phyloP scores from a whole-genome alignment of 1,284 basidiomycete species.

The Rhodotorula mucilaginosa region DNA sequence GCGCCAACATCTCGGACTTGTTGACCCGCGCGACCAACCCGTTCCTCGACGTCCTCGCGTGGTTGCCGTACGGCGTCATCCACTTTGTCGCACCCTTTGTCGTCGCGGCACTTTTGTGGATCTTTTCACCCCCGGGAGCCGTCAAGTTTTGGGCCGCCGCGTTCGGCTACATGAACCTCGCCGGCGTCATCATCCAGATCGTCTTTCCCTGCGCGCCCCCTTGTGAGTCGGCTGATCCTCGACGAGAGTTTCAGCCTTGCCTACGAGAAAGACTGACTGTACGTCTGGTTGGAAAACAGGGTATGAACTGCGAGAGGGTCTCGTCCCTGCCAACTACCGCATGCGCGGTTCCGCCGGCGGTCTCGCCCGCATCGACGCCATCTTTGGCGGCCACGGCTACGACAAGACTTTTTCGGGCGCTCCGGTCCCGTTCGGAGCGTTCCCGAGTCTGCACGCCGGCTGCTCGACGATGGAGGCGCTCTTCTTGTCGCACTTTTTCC shows the following conservation, averaged over 20 bases:
- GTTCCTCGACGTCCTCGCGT: conserved; percentile 84
- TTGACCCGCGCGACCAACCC: conserved; percentile 91
- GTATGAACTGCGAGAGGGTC: conserved; percentile 97
- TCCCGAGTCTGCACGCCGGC: conserved; percentile 88
- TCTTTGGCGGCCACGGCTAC: conserved; percentile 79
- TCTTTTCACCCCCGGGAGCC: conserved; percentile 68
- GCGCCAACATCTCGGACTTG: conserved; percentile 94
- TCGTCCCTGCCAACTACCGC: conserved; percentile 87
- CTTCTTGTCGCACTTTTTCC: conserved; percentile 94
- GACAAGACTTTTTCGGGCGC: conserved; percentile 80
- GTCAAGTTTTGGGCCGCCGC: conserved; percentile 82
- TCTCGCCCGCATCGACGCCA: conserved; percentile 82
- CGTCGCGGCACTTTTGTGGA: conserved; percentile 71
- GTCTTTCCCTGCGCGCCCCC: conserved; percentile 90
- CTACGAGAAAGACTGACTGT: not conserved
- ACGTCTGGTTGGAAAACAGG: conserved; percentile 53
- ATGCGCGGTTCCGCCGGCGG: conserved; percentile 93
- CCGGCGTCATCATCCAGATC: conserved; percentile 85
- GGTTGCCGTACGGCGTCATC: conserved; percentile 91
- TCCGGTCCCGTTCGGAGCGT: conserved; percentile 94
- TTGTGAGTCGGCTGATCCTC: conserved; percentile 50
- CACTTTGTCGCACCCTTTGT: conserved; percentile 85
- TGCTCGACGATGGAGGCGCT: conserved; percentile 89
- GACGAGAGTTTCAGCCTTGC: not conserved
- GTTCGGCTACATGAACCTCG: conserved; percentile 91